Percentiles rank a stretch among this genome's conserved stretches.
phyloP scores from a whole-genome alignment of 345 rosid species.

The Acer yangbiense region DNA sequence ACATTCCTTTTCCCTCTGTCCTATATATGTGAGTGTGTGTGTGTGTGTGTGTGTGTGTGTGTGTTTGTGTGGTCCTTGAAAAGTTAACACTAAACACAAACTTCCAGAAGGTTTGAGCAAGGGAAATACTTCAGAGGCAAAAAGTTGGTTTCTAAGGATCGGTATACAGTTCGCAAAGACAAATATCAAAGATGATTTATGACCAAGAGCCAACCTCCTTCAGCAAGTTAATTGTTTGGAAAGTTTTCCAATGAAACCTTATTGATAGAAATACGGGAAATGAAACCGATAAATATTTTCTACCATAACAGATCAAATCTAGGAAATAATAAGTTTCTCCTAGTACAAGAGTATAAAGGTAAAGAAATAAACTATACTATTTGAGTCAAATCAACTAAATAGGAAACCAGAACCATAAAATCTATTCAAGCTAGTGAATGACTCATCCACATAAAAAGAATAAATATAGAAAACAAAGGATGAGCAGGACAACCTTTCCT shows the following conservation, averaged over 20 bases:
- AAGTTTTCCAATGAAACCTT: not conserved
- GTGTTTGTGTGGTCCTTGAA: not conserved
- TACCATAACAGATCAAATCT: not conserved
- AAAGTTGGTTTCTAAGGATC: not conserved
- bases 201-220: not conserved
- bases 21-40: too few relatives aligned
- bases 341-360: not conserved
- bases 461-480: constrained; percentile 16
- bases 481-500: constrained; percentile 62
- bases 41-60: too few relatives aligned
- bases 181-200: not conserved
- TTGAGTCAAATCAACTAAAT: not conserved
- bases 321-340: not conserved
- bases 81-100: not conserved
- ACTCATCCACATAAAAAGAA: constrained; percentile 18
- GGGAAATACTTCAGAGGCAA: not conserved
- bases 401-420: not conserved
- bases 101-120: not conserved
- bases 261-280: not conserved
- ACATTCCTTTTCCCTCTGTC: too few relatives aligned
- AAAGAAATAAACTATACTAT: not conserved
- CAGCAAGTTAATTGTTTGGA: not conserved
- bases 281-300: not conserved
- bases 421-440: not conserved
- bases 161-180: not conserved